Percentiles rank a stretch among this genome's conserved stretches.
Conservation (phyloP, 2,329 filamentous ascomycete species). For the Pseudocercospora cruenta region DNA sequence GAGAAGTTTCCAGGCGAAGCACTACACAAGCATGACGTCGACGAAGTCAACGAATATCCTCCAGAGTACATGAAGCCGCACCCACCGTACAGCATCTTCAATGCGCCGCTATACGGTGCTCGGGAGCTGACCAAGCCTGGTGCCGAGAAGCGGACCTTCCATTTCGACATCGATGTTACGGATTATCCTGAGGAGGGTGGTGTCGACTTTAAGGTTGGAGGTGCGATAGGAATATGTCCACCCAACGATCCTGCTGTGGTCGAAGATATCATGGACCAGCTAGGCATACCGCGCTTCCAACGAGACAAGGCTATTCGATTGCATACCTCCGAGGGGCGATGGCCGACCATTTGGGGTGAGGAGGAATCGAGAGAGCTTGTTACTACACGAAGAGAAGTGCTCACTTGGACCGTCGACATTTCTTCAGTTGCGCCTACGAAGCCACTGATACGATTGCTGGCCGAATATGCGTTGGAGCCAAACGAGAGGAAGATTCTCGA, state of each 20-base stretch:
- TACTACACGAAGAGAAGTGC: conserved; percentile 85
- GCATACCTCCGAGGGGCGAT: conserved; percentile 78
- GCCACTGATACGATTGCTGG: conserved; percentile 78
- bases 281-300: conserved; percentile 78
- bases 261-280: conserved; percentile 79
- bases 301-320: conserved; percentile 82
- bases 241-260: conserved; percentile 79
- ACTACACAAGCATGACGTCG: conserved; percentile 43
- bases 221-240: conserved; percentile 89
- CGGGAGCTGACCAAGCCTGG: conserved; percentile 85
- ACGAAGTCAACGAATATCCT: conserved; percentile 63
- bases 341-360: conserved; percentile 98
- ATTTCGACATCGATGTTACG: conserved; percentile 95
- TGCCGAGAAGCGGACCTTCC: conserved; percentile 94
- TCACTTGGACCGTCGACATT: conserved; percentile 94
- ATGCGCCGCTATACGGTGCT: conserved; percentile 81
- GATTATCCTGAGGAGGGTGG: conserved; percentile 85
- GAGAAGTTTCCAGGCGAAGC: conserved; percentile 58
- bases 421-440: conserved; percentile 93
- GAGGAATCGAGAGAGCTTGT: conserved; percentile 82
- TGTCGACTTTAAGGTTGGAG: conserved; percentile 93
- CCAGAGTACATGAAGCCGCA: conserved; percentile 92
- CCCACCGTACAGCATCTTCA: conserved; percentile 87
- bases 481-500: conserved; percentile 87
- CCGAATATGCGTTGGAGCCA: conserved; percentile 77